Evolutionary conservation across 2,329 filamentous ascomycete species (phyloP).

Genomic region (Fusarium pseudocircinatum): DNA sequence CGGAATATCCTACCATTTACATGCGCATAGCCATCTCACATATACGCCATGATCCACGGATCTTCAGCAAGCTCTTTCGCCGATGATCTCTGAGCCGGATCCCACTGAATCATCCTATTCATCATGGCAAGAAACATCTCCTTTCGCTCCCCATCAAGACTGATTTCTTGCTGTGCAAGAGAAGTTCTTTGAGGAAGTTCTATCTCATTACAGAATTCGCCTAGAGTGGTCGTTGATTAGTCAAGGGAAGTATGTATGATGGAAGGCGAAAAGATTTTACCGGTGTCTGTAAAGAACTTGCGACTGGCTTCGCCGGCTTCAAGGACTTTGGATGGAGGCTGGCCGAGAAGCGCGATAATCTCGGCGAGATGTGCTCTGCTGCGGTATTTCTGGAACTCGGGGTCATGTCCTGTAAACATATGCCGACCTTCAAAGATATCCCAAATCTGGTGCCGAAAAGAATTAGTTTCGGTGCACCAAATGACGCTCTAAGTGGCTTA

Average conservation of each 20-base stretch:
- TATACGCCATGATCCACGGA: conserved; percentile 42
- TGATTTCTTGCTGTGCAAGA: conserved; percentile 51
- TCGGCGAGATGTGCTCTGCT: conserved; percentile 59
- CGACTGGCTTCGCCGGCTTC: conserved; percentile 40
- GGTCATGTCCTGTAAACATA: conserved; percentile 55
- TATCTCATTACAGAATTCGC: conserved; percentile 31
- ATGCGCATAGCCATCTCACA: not conserved
- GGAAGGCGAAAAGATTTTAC: conserved; percentile 26
- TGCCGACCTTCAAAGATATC: conserved; percentile 57
- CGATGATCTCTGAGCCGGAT: conserved; percentile 43
- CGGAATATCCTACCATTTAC: no score
- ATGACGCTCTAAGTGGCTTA: conserved; percentile 41
- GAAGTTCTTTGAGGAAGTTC: conserved; percentile 37
- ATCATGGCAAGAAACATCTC: conserved; percentile 48
- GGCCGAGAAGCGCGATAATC: conserved; percentile 57
- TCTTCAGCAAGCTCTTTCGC: conserved; percentile 45
- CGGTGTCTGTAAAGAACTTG: conserved; percentile 53
- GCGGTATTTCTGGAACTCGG: conserved; percentile 50
- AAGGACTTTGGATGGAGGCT: conserved; percentile 51
- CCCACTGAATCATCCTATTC: conserved; percentile 52
- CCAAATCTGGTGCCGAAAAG: conserved; percentile 52
- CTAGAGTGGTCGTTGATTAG: no score
- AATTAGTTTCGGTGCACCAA: not conserved
- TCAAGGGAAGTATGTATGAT: no score
- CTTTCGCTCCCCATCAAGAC: conserved; percentile 46